These are phyloP conservation scores for Trichoderma koningiopsis DNA, from an alignment of 2,329 filamentous ascomycete genomes.

Conservation along the genomic window DNA sequence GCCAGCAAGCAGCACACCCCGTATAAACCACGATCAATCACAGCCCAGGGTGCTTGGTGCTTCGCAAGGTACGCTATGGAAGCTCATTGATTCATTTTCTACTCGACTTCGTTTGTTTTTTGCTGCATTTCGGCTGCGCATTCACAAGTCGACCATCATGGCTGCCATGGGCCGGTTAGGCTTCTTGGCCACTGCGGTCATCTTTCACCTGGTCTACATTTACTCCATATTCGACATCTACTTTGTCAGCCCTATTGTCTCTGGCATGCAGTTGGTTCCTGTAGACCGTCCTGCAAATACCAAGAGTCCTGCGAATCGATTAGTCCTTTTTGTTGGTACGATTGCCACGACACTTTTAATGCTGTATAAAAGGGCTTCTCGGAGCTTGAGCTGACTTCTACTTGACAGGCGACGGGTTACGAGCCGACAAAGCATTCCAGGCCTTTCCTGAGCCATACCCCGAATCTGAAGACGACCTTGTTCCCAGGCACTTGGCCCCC, in stretches of 20 bases:
- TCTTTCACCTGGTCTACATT: slow-evolving; percentile 93
- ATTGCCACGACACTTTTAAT: not conserved
- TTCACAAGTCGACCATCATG: slow-evolving; percentile 45
- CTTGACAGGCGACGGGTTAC: slow-evolving; percentile 76
- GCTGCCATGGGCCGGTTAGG: slow-evolving; percentile 66
- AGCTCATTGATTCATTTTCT: slow-evolving; percentile 7
- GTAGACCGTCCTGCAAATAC: slow-evolving; percentile 61
- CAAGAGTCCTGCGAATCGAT: slow-evolving; percentile 80
- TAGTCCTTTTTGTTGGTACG: slow-evolving; percentile 90
- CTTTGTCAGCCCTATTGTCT: slow-evolving; percentile 95
- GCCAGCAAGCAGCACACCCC: not conserved
- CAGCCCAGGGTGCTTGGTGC: not conserved
- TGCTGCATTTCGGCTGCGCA: not conserved
- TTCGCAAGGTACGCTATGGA: slow-evolving; percentile 22
- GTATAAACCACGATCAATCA: not conserved
- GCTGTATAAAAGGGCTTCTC: not conserved
- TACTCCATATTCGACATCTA: slow-evolving; percentile 98
- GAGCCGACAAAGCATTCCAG: slow-evolving; percentile 97
- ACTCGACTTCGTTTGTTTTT: not conserved
- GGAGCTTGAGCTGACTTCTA: slow-evolving; percentile 20
- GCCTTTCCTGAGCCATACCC: slow-evolving; percentile 85
- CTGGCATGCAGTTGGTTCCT: slow-evolving; percentile 83
- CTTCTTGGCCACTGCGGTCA: slow-evolving; percentile 84
- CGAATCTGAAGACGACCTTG: slow-evolving; percentile 63
- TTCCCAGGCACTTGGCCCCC: slow-evolving; percentile 80